Evolutionary conservation across 108 stramenopile species (phyloP).

Genomic region (Skeletonema marinoi): DNA sequence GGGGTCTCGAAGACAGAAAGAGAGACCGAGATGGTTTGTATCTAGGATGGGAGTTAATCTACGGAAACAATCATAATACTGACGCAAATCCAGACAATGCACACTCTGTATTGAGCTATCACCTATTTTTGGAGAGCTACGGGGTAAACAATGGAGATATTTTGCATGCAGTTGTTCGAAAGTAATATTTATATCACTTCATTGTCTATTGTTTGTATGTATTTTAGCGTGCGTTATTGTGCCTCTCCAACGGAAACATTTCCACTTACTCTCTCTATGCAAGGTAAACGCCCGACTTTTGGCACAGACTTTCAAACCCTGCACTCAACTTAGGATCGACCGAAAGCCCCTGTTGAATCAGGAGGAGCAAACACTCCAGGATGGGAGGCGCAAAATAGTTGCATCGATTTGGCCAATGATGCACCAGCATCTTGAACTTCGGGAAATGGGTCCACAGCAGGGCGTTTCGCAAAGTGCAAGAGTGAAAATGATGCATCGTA

Average conservation of each 20-base stretch:
- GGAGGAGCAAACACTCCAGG: constrained; percentile 63
- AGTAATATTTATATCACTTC: constrained; percentile 2
- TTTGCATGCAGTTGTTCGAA: constrained; percentile 39
- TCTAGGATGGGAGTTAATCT: constrained; percentile 31
- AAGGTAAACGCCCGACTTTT: constrained; percentile 44
- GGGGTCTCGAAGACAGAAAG: constrained; percentile 22
- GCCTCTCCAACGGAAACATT: background rate
- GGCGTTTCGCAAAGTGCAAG: constrained; percentile 66
- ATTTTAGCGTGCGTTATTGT: background rate
- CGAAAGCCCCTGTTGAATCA: constrained; percentile 65
- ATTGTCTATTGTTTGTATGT: background rate
- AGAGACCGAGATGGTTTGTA: constrained; percentile 18
- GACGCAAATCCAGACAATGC: background rate
- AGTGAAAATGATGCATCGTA: constrained; percentile 84
- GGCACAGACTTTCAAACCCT: constrained; percentile 65
- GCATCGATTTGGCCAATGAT: constrained; percentile 54
- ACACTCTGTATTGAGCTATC: constrained; percentile 31
- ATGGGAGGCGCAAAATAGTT: constrained; percentile 46
- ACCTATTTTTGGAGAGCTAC: constrained; percentile 37
- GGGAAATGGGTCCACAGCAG: constrained; percentile 71
- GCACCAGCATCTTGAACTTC: constrained; percentile 63
- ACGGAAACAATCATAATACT: background rate
- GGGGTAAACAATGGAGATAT: constrained; percentile 28
- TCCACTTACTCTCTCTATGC: constrained; percentile 22
- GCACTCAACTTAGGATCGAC: constrained; percentile 65